Conservation (phyloP, 78 protist species). For the Bigelowiella natans region DNA sequence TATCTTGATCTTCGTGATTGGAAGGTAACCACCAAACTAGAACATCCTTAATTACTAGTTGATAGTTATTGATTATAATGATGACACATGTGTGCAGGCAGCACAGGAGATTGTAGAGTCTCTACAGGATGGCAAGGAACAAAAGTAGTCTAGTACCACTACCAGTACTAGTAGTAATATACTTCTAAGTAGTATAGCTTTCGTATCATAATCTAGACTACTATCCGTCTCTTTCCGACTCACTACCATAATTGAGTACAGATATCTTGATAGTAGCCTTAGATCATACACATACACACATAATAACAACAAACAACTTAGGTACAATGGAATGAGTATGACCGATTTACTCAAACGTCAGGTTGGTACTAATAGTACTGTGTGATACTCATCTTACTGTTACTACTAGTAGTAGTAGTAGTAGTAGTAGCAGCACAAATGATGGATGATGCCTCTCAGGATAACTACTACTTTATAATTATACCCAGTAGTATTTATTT, state of each 20-base stretch:
- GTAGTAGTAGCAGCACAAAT: no score
- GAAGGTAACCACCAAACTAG: neutral
- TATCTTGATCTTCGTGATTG: neutral
- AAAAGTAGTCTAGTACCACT: no score
- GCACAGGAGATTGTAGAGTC: neutral
- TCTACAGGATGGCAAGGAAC: neutral
- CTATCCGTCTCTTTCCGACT: no score
- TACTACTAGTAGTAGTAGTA: no score
- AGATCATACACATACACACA: neutral
- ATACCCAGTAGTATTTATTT: neutral
- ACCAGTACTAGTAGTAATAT: no score
- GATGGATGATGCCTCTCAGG: neutral
- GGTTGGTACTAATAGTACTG: neutral
- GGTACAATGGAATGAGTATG: neutral
- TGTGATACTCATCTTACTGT: neutral
- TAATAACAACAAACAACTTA: neutral
- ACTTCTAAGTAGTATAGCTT: no score
- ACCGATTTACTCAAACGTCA: neutral
- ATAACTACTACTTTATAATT: neutral
- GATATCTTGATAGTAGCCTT: neutral
- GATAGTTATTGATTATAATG: neutral
- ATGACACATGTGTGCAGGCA: neutral
- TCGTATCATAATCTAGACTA: no score
- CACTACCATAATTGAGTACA: neutral
- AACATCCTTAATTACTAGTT: neutral